phyloP scores from a whole-genome alignment of 2,329 filamentous ascomycete species.

The Aspergillus sclerotialis region DNA sequence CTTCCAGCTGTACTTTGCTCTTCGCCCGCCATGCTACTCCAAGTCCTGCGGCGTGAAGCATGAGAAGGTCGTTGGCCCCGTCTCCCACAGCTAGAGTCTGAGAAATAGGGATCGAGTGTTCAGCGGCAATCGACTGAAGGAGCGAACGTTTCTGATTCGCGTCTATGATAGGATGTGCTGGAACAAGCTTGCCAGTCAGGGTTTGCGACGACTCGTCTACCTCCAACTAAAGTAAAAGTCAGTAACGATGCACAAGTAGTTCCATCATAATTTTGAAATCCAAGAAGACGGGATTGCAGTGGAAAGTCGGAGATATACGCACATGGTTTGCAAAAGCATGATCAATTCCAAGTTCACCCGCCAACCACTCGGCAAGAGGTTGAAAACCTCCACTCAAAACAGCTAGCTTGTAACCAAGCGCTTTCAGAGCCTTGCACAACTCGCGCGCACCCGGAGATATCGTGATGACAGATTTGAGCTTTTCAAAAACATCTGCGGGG shows the following conservation, averaged over 20 bases:
- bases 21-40: slow-evolving; percentile 61
- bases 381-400: slow-evolving; percentile 90
- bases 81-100: slow-evolving; percentile 56
- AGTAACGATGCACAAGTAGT: slow-evolving; percentile 1
- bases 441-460: slow-evolving; percentile 75
- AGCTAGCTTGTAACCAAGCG: slow-evolving; percentile 76
- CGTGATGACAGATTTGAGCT: slow-evolving; percentile 66
- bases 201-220: slow-evolving; percentile 40
- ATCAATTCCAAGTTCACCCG: slow-evolving; percentile 71
- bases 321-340: slow-evolving; percentile 84
- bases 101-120: slow-evolving; percentile 47
- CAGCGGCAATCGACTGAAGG: slow-evolving; percentile 47
- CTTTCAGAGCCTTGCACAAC: slow-evolving; percentile 66
- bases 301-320: slow-evolving; percentile 11
- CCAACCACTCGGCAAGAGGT: slow-evolving; percentile 82
- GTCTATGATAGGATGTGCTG: slow-evolving; percentile 50
- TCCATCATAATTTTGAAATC: neutral
- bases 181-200: slow-evolving; percentile 52
- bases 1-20: slow-evolving; percentile 55
- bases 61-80: slow-evolving; percentile 59
- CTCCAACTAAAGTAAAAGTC: slow-evolving; percentile 34
- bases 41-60: slow-evolving; percentile 56
- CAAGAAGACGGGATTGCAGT: neutral
- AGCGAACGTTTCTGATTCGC: slow-evolving; percentile 52
- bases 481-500: slow-evolving; percentile 68